Evolutionary conservation across 2,329 filamentous ascomycete species (phyloP), one percentile per base, ranked within the genome.

Genomic region (Ophiostoma tasmaniense): DNA sequence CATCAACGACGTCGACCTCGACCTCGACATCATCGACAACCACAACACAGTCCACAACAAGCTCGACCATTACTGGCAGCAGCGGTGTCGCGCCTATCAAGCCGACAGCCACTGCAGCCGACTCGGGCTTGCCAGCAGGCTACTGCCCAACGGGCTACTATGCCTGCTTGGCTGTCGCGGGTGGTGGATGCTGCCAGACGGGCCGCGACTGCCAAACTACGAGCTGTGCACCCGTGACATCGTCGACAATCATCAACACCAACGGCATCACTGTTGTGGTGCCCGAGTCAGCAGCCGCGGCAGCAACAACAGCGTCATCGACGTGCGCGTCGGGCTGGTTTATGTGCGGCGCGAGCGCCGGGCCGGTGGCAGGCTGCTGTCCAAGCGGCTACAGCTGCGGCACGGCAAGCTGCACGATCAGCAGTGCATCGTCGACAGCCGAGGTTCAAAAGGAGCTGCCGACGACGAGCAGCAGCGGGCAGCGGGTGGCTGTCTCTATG

Each of bases 81-180:
- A 81, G 79, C 52, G 77, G 78, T 66, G 79, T 77, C 13, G 76
- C 81, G 1, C 82, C 84, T 0, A 80, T 82, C 74, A 80, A 83
- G 20, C 84, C 83, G 2, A 83, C 80, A 3, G 14, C 5, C 14
- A 76, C 77, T 64, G 73, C 76, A 67, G 80, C 80, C 71, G 74
- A 65, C 64, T 72, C 76, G 69, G 73, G 75, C 69, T 77, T 81
- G 14, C 76, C 81, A 0, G 73, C 77, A 20, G 78, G 78, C 39
- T 81, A 84, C 74, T 98, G 94, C 74, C 94, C 94, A 0, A 93
- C 89, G 0, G 93, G 93, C 2, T 98, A 93, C 81, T 98, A 98
- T 78, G 89, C 92, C 66, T 98, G 94, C 78, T 86, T 89, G 2
- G 94, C 94, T 1, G 88, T 88, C 70, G 92, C 93, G 70, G 92